Base-by-base conservation (phyloP, 495 filamentous ascomycete genomes). In the Hypoxylon trugodes region DNA sequence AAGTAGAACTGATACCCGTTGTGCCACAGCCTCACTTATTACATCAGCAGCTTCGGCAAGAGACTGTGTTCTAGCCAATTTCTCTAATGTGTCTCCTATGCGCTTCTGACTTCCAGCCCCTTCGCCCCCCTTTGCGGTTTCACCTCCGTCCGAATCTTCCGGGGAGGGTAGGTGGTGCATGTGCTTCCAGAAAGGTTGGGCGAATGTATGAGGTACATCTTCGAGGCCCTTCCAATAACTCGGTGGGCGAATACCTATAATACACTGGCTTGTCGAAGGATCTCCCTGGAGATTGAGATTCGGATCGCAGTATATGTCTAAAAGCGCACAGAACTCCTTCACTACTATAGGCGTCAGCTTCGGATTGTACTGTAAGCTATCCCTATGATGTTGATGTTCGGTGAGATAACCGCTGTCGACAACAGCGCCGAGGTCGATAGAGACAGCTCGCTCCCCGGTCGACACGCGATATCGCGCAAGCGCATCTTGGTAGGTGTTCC, bases 401-500 rank as follows among this genome's bases (percentile, higher is more conserved):
- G 74, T 66, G 4, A 79, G 48, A 59, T 76, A 77, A 1, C 80
- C 80, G 1, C 61, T 71, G 18, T 77, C 79, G 0, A 61, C 69
- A 1, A 83, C 75, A 2, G 73, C 75, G 2, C 86, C 65, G 73
- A 89, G 69, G 33, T 86, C 77, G 26, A 88, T 67, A 26, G 69
- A 71, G 9, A 74, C 61, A 38, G 76, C 65, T 4, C 68, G 66
- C 13, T 74, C 62, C 10, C 70, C 72, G n/a, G 48, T 63, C 3
- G 59, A 45, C 30, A 64, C 45, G 6, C 78, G 69, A 51, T 78
- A 59, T 24, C 62, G 65, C 2, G 73, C 74, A 3, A 83, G 68
- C 0, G 76, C 75, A 42, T 82, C 84, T n/a, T 83, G 74, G 67
- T 80, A 88, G 4, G 81, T 77, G 66, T 84, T 85, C 10, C 79